Conservation (phyloP, 2,329 filamentous ascomycete genomes). For the Cladosporium halotolerans region DNA sequence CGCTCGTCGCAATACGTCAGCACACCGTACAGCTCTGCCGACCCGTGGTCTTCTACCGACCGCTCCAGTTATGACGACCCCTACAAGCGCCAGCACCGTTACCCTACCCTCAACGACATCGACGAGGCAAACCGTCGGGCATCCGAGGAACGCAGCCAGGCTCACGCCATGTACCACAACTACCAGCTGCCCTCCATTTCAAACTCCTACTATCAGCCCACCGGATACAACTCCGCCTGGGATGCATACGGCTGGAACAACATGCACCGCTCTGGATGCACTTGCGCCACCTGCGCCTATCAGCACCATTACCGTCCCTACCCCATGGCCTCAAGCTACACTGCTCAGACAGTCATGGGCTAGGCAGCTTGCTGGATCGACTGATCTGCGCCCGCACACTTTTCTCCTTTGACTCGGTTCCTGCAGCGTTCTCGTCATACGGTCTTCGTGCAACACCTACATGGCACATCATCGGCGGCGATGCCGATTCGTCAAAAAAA, state of each 20-base stretch:
- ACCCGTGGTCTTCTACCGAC: constrained; percentile 28
- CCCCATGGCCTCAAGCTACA: constrained; percentile 26
- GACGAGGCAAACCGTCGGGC: constrained; percentile 28
- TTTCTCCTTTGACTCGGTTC: neutral
- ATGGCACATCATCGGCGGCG: neutral
- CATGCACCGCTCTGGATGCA: constrained; percentile 30
- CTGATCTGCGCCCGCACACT: neutral
- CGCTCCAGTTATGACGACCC: constrained; percentile 27
- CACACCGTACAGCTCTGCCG: constrained; percentile 28
- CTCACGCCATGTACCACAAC: constrained; percentile 24
- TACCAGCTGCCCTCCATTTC: constrained; percentile 21
- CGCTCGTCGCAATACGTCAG: constrained; percentile 26
- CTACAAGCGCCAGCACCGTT: constrained; percentile 28
- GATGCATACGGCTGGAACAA: constrained; percentile 19
- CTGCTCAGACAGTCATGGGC: constrained; percentile 33
- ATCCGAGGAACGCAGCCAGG: constrained; percentile 28
- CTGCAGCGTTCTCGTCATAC: constrained; percentile 5
- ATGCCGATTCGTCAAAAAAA: neutral
- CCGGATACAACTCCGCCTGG: constrained; percentile 27
- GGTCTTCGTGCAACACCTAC: neutral
- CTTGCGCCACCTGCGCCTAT: constrained; percentile 29
- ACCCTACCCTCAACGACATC: constrained; percentile 28
- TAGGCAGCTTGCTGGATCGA: constrained; percentile 10
- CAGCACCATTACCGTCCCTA: constrained; percentile 31
- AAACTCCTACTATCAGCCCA: constrained; percentile 24